phyloP scores from a whole-genome alignment of 176 grass and related monocot genomes.

The Lolium multiflorum region DNA sequence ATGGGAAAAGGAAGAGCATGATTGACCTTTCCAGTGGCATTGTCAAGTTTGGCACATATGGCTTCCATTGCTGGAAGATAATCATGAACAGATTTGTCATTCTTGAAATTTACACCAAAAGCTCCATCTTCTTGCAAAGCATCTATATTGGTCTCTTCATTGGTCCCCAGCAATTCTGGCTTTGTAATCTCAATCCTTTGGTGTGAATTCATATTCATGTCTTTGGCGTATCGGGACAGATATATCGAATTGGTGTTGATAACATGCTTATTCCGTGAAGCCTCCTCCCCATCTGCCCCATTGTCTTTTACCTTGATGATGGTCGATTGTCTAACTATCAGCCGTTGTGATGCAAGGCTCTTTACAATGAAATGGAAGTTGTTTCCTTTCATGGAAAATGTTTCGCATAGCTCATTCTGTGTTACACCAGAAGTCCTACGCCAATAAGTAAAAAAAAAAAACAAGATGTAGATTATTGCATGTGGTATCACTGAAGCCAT shows the following conservation, averaged over 20 bases:
- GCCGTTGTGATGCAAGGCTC: slow-evolving; percentile 66
- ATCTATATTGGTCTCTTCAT: slow-evolving; percentile 43
- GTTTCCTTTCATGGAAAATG: slow-evolving; percentile 80
- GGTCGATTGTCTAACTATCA: slow-evolving; percentile 88
- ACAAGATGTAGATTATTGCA: slow-evolving; percentile 28
- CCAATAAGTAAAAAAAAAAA: background rate
- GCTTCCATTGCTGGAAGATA: slow-evolving; percentile 92
- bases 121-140: slow-evolving; percentile 53
- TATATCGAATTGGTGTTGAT: slow-evolving; percentile 84
- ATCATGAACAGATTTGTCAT: slow-evolving; percentile 77
- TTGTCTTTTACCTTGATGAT: slow-evolving; percentile 79
- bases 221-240: slow-evolving; percentile 81
- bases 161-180: slow-evolving; percentile 57
- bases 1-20: background rate
- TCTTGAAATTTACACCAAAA: slow-evolving; percentile 50
- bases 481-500: slow-evolving; percentile 1
- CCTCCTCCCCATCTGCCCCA: slow-evolving; percentile 53
- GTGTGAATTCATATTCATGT: slow-evolving; percentile 86
- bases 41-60: slow-evolving; percentile 95
- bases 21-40: slow-evolving; percentile 82
- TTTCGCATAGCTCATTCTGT: slow-evolving; percentile 79
- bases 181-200: slow-evolving; percentile 93
- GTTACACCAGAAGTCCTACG: slow-evolving; percentile 83
- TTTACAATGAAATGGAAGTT: slow-evolving; percentile 94
- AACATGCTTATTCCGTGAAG: slow-evolving; percentile 66